phyloP scores from a whole-genome alignment of 2,329 filamentous ascomycete genomes.

The Neocucurbitaria cava region DNA sequence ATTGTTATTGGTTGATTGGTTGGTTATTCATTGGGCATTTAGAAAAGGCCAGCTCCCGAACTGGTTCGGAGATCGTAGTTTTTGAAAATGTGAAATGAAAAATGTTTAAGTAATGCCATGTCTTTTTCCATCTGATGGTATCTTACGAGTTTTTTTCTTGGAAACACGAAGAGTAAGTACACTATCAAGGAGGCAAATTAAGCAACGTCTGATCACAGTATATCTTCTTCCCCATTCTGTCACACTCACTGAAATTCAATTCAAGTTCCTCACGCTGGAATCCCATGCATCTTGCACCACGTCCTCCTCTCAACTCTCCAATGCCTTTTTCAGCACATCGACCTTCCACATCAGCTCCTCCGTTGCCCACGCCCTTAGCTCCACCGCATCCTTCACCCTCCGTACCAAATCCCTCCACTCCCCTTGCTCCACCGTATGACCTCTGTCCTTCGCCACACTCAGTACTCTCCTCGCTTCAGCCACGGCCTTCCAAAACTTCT shows the following conservation, averaged over 20 bases:
- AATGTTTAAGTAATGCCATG: not conserved
- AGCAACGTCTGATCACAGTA: no score
- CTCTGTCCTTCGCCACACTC: constrained; percentile 12
- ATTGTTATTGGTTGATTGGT: not conserved
- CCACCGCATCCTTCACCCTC: constrained; percentile 12
- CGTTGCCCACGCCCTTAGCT: constrained; percentile 10
- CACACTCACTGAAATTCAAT: no score
- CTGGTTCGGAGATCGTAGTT: constrained; percentile 22
- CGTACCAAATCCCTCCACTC: constrained; percentile 10
- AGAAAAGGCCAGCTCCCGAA: constrained; percentile 16
- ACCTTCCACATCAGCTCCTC: not conserved
- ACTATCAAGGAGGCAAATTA: no score
- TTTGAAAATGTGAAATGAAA: constrained; percentile 7
- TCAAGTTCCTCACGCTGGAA: not conserved
- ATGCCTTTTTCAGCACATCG: not conserved
- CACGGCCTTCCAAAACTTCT: constrained; percentile 26
- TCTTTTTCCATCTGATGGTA: no score
- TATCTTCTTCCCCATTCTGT: no score
- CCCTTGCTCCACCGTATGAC: constrained; percentile 1
- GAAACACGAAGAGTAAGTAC: no score
- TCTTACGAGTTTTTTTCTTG: no score
- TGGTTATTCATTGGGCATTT: not conserved
- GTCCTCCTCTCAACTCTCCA: not conserved
- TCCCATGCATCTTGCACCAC: not conserved
- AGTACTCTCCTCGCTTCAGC: constrained; percentile 16